Evolutionary conservation across 371 early-diverging fungal species (phyloP).

Genomic region (Umbelopsis sp.): DNA sequence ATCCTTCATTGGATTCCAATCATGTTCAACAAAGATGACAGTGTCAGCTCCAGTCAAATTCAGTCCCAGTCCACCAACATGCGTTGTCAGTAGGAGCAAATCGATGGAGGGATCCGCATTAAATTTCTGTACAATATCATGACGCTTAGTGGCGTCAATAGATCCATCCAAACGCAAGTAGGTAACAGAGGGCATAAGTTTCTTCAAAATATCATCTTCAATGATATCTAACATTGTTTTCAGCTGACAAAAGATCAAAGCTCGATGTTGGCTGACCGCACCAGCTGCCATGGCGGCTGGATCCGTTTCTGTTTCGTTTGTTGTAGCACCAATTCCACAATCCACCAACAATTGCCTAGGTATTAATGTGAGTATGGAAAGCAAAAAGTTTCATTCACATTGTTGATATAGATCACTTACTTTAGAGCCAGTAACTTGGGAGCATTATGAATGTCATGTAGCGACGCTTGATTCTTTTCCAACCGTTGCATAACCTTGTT

Average conservation of each 20-base stretch:
- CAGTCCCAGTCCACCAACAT: slow-evolving; percentile 98
- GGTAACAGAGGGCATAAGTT: slow-evolving; percentile 85
- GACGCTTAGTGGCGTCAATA: slow-evolving; percentile 83
- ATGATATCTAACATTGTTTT: slow-evolving; percentile 97
- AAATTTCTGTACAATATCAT: slow-evolving; percentile 93
- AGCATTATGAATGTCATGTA: slow-evolving; percentile 89
- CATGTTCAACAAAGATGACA: slow-evolving; percentile 99
- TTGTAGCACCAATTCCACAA: slow-evolving; percentile 88
- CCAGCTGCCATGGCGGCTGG: slow-evolving; percentile 54
- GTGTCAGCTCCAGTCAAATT: slow-evolving; percentile 99
- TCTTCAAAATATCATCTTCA: slow-evolving; percentile 85
- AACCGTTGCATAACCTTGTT: slow-evolving; percentile 64
- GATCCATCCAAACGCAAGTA: slow-evolving; percentile 98
- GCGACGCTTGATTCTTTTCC: slow-evolving; percentile 56
- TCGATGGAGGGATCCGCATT: slow-evolving; percentile 97
- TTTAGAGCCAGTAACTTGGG: slow-evolving; percentile 91
- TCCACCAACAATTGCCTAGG: slow-evolving; percentile 80
- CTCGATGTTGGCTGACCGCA: slow-evolving; percentile 89
- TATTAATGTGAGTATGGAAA: slow-evolving; percentile 14
- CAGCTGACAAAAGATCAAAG: slow-evolving; percentile 97
- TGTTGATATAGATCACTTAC: slow-evolving; percentile 34
- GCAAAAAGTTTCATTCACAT: slow-evolving; percentile 21
- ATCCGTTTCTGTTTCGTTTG: slow-evolving; percentile 51
- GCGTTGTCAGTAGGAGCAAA: slow-evolving; percentile 95
- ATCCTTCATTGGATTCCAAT: slow-evolving; percentile 99